These are phyloP conservation scores for Pyricularia pennisetigena DNA, from an alignment of 2,329 filamentous ascomycete species.

Conservation along the genomic window DNA sequence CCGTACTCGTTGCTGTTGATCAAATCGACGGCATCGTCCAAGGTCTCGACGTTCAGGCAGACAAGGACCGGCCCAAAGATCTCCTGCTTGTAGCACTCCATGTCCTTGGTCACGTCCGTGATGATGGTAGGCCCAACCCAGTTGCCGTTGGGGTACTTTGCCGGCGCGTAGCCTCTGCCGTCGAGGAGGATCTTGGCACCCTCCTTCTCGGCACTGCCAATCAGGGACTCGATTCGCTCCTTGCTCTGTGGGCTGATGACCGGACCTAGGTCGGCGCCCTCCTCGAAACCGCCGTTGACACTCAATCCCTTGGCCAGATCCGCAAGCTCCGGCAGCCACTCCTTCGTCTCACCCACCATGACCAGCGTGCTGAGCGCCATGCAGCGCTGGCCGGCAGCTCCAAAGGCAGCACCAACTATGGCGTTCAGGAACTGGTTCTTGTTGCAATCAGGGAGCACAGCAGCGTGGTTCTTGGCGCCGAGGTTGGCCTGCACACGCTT, in stretches of 20 bases:
- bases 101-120: slow-evolving; percentile 66
- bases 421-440: slow-evolving; percentile 85
- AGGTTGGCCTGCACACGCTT: slow-evolving; percentile 85
- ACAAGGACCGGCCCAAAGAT: slow-evolving; percentile 81
- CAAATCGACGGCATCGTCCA: slow-evolving; percentile 70
- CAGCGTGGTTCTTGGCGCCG: slow-evolving; percentile 82
- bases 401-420: slow-evolving; percentile 75
- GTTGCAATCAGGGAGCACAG: slow-evolving; percentile 76
- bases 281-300: slow-evolving; percentile 74
- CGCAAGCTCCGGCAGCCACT: slow-evolving; percentile 71
- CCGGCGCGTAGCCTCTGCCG: slow-evolving; percentile 62
- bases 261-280: slow-evolving; percentile 69
- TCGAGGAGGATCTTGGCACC: slow-evolving; percentile 77
- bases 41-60: slow-evolving; percentile 66
- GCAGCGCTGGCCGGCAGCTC: slow-evolving; percentile 75
- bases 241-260: slow-evolving; percentile 75
- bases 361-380: slow-evolving; percentile 81
- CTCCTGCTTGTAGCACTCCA: slow-evolving; percentile 79
- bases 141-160: slow-evolving; percentile 77
- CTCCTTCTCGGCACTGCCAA: slow-evolving; percentile 68
- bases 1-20: slow-evolving; percentile 85
- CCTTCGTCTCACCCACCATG: slow-evolving; percentile 75
- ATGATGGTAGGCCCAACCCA: slow-evolving; percentile 81
- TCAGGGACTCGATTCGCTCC: slow-evolving; percentile 66
- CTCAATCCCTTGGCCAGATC: slow-evolving; percentile 63